A percentile compares a stretch with the other conserved stretches of the same genome.
Evolutionary conservation across 2,329 filamentous ascomycete genomes (phyloP).

Genomic region (Stagonosporopsis tanaceti): DNA sequence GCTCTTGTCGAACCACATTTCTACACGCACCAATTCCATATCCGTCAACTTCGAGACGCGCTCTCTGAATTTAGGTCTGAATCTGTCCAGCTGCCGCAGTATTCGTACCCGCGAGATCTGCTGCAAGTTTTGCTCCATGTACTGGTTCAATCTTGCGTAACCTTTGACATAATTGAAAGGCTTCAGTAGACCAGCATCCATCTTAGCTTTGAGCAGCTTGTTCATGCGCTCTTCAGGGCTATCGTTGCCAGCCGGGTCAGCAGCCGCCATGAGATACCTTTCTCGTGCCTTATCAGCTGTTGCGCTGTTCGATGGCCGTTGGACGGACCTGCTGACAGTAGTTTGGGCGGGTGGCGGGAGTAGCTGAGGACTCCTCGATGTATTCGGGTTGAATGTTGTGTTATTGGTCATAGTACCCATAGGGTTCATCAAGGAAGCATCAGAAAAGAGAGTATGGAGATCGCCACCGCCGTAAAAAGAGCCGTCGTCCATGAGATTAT

Average conservation of each 20-base stretch:
- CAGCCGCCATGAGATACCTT: slow-evolving; percentile 93
- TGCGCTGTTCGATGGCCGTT: slow-evolving; percentile 67
- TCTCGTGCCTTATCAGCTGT: slow-evolving; percentile 78
- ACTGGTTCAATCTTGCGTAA: slow-evolving; percentile 86
- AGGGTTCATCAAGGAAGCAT: slow-evolving; percentile 62
- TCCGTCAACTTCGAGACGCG: slow-evolving; percentile 92
- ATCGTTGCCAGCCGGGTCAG: slow-evolving; percentile 85
- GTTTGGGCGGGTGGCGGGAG: slow-evolving; percentile 54
- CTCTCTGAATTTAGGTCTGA: slow-evolving; percentile 94
- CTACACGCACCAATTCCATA: slow-evolving; percentile 90
- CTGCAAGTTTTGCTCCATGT: slow-evolving; percentile 89
- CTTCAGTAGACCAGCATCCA: slow-evolving; percentile 91
- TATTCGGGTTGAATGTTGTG: slow-evolving; percentile 49
- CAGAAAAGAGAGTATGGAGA: slow-evolving; percentile 64
- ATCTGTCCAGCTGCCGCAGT: slow-evolving; percentile 86
- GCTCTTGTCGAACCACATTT: slow-evolving; percentile 99
- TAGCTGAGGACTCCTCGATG: slow-evolving; percentile 56
- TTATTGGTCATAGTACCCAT: slow-evolving; percentile 51
- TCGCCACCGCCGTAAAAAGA: slow-evolving; percentile 54
- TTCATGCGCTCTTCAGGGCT: slow-evolving; percentile 95
- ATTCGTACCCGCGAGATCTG: slow-evolving; percentile 88
- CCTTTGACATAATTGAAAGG: slow-evolving; percentile 99
- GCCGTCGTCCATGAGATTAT: slow-evolving; percentile 80
- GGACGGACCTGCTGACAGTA: slow-evolving; percentile 63
- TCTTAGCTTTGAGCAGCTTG: slow-evolving; percentile 91